Base-by-base conservation (phyloP, 768 basidiomycete species). In the Suillus subalutaceus region DNA sequence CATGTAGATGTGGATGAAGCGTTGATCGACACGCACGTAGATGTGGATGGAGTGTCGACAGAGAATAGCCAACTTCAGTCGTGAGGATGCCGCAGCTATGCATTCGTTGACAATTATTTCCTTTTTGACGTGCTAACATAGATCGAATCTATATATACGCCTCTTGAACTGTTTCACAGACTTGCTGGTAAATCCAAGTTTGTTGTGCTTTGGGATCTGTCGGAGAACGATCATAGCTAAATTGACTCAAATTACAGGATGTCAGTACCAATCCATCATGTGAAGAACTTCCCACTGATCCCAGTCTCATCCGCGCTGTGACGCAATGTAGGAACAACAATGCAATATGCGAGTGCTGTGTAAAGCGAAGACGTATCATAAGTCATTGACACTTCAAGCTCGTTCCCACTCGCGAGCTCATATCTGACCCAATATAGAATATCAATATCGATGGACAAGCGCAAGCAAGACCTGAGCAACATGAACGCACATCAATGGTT, bases 281-380 rank as follows among this genome's bases (percentile, higher is more conserved):
- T 30, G 4, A 15, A 52, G 3, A 16, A 16, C 8, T 16, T 53
- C 26, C 26, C 7, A 16, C 3, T 16, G 8, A 16, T 53, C 30
- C 15, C 52, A 53, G 4, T 52, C 26, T 52, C 26, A 30, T 30
- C n/a, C 13, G 23, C 1, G 4, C 8, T 40, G 18, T 38, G n/a
- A 38, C 6, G 16, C 16, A 30, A 35, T 35, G 35, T 35, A 35
- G 35, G 35, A 35, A 35, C 35, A 6, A 35, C 5, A 5, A 55
- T 35, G 35, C 35, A 35, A 35, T 35, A 16, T 65, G 64, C 40
- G 70, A 52, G 15, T 58, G 38, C 23, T 50, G 48, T 26, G n/a
- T 12, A 37, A 13, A 38, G 13, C n/a, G 15, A 13, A 38, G 37
- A 20, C n/a, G 20, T 58, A 38, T 35, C 32, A 32, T 32, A 32